Evolutionary conservation across 352 stramenopile species (phyloP).

Genomic region (Globisporangium perplexum): DNA sequence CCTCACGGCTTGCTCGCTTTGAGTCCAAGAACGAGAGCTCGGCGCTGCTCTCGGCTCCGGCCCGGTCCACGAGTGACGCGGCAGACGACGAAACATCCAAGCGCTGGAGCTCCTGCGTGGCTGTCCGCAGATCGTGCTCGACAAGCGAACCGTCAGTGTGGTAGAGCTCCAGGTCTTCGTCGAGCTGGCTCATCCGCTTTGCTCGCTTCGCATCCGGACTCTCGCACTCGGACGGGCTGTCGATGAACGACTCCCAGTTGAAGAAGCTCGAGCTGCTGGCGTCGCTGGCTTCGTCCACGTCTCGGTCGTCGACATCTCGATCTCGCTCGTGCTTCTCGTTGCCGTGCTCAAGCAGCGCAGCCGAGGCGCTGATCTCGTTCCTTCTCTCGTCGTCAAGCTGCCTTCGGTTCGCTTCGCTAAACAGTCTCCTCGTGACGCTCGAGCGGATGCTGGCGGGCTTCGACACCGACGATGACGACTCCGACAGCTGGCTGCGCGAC

Average conservation of each 20-base stretch:
- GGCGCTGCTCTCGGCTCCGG: constrained; percentile 6
- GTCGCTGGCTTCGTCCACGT: constrained; percentile 10
- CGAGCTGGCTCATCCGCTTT: constrained; percentile 5
- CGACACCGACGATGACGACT: constrained; percentile 17
- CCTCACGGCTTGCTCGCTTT: background rate
- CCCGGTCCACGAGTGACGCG: background rate
- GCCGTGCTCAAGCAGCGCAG: background rate
- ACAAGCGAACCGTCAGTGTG: background rate
- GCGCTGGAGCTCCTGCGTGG: constrained; percentile 2
- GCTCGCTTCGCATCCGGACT: constrained; percentile 17
- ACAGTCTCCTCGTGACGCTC: constrained; percentile 1
- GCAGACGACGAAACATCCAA: background rate
- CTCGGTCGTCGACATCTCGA: background rate
- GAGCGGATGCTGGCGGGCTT: background rate
- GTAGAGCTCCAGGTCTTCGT: constrained; percentile 1
- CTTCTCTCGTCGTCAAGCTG: background rate
- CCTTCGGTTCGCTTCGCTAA: background rate
- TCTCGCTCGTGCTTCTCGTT: background rate
- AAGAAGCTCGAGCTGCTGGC: constrained; percentile 21
- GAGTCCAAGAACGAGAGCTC: constrained; percentile 5
- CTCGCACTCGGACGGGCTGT: constrained; percentile 38
- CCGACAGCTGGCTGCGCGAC: constrained; percentile 53
- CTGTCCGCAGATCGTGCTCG: background rate
- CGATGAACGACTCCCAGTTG: constrained; percentile 67
- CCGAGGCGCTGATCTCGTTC: background rate